A percentile compares a stretch with the other conserved stretches of the same genome.
Conservation (phyloP, 768 basidiomycete genomes). For the Filobasidium wieringae region DNA sequence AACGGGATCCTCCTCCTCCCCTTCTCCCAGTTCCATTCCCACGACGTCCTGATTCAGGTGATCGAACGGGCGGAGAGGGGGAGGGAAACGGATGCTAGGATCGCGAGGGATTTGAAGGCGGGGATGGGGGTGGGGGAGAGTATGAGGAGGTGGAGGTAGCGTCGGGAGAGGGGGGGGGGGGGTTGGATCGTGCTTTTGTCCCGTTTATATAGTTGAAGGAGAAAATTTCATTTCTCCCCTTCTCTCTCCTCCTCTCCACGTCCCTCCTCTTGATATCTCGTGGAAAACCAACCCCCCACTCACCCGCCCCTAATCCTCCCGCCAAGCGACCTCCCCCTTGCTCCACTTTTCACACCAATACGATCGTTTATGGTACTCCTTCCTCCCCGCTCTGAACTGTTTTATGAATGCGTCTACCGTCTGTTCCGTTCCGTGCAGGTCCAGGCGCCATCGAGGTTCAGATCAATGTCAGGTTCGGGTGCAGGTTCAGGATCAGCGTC, state of each 20-base stretch:
- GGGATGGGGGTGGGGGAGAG: conserved; percentile 23
- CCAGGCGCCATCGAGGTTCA: too few species aligned
- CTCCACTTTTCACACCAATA: conserved; percentile 85
- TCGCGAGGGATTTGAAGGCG: conserved; percentile 17
- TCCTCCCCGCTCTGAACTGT: conserved; percentile 74
- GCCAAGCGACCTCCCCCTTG: conserved; percentile 72
- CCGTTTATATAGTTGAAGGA: too few species aligned
- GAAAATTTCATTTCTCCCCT: too few species aligned
- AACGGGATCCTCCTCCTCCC: not conserved
- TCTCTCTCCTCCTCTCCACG: too few species aligned
- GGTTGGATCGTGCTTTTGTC: not conserved
- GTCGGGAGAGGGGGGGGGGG: conserved; percentile 22
- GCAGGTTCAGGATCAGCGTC: too few species aligned
- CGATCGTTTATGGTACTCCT: conserved; percentile 82
- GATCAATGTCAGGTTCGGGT: too few species aligned
- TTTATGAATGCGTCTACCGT: conserved; percentile 78
- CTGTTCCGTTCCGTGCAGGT: too few species aligned
- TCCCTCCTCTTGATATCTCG: too few species aligned
- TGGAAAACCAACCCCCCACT: not conserved
- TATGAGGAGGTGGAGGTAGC: conserved; percentile 22
- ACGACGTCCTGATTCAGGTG: not conserved
- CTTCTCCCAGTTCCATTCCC: not conserved
- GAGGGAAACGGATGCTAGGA: conserved; percentile 17
- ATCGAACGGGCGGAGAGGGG: not conserved
- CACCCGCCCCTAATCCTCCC: conserved; percentile 44